Conservation (phyloP, 805 yeast genomes). For the Jamesozyma spencerorum region DNA sequence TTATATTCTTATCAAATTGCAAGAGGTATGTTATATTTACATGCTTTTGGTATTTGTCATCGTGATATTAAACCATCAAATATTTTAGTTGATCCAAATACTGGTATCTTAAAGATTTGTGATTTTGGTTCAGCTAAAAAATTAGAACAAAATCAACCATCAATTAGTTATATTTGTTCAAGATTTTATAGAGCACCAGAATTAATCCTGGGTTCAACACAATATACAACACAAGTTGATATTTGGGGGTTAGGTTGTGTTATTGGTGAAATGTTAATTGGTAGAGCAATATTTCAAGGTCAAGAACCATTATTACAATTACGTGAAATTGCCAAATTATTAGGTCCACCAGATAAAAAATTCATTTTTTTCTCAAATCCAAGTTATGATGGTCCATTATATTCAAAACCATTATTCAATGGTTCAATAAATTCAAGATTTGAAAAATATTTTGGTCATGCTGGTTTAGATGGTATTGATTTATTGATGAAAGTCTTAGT, state of each 20-base stretch:
- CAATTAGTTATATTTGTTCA: conserved; percentile 91
- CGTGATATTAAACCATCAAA: conserved; percentile 81
- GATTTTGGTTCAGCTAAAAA: conserved; percentile 83
- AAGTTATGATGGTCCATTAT: conserved; percentile 65
- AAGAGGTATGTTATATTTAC: conserved; percentile 74
- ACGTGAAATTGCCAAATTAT: conserved; percentile 77
- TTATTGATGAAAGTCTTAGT: conserved; percentile 72
- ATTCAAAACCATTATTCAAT: conserved; percentile 51
- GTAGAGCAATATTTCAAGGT: conserved; percentile 93
- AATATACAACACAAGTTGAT: conserved; percentile 85
- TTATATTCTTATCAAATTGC: conserved; percentile 73
- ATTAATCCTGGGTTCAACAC: conserved; percentile 79
- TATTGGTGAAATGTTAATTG: conserved; percentile 85
- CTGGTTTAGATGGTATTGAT: conserved; percentile 81
- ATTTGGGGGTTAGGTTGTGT: conserved; percentile 98
- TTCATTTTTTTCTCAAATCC: conserved; percentile 70
- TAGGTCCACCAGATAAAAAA: conserved; percentile 78
- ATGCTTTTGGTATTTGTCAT: conserved; percentile 72
- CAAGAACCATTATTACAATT: conserved; percentile 80
- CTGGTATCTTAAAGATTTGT: conserved; percentile 62
- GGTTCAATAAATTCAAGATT: conserved; percentile 49
- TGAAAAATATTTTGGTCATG: conserved; percentile 60
- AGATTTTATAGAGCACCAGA: conserved; percentile 84
- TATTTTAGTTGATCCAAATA: conserved; percentile 62
- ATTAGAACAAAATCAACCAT: conserved; percentile 70